A percentile compares a stretch with the other conserved stretches of the same genome.
phyloP scores from a whole-genome alignment of 345 rosid species.

The Lumnitzera littorea region DNA sequence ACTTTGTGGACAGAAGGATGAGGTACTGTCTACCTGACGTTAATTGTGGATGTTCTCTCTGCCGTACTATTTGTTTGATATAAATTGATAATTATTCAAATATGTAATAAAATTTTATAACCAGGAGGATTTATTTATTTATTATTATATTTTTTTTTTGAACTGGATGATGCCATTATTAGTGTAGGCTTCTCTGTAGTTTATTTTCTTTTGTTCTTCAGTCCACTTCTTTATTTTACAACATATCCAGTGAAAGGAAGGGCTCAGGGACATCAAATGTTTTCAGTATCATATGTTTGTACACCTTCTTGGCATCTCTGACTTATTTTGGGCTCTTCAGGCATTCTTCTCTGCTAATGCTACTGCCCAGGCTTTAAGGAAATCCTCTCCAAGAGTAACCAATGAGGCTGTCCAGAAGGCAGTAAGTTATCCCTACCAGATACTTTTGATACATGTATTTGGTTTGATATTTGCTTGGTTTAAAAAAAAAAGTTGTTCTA shows the following conservation, averaged over 20 bases:
- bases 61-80: too few relatives aligned
- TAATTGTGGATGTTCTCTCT: too few relatives aligned
- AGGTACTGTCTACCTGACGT: slow-evolving; percentile 32
- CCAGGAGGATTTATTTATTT: neutral
- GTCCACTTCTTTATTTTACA: neutral
- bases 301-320: neutral
- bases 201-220: neutral
- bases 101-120: too few relatives aligned
- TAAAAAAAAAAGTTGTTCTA: slow-evolving; percentile 2
- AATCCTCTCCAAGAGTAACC: slow-evolving; percentile 83
- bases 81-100: too few relatives aligned
- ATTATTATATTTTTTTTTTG: neutral
- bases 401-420: slow-evolving; percentile 93
- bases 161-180: neutral
- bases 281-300: neutral
- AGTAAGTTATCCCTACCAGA: slow-evolving; percentile 37
- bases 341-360: slow-evolving; percentile 67
- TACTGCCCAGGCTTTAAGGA: slow-evolving; percentile 76
- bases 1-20: slow-evolving; percentile 71
- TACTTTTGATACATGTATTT: neutral
- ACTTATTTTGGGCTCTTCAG: slow-evolving; percentile 21
- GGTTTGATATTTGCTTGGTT: neutral
- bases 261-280: neutral
- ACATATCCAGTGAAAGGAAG: too few relatives aligned
- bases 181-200: neutral